A percentile compares a stretch with the other conserved stretches of the same genome.
Conservation (phyloP, 805 yeast species). For the Candida boleticola region DNA sequence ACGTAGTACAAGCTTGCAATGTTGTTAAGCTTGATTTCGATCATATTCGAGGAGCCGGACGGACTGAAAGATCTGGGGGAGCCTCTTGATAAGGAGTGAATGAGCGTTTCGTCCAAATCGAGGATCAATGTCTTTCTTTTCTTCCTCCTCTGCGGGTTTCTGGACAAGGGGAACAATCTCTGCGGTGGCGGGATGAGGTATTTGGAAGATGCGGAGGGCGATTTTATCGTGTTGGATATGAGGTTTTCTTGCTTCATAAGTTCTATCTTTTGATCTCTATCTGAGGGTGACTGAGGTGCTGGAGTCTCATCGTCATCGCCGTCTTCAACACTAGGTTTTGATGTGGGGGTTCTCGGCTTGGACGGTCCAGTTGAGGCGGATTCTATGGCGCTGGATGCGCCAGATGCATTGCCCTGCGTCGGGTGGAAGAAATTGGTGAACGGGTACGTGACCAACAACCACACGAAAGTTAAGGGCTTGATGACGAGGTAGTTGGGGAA, state of each 20-base stretch:
- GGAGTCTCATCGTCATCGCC: conserved; percentile 1
- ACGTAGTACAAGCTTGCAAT: conserved; percentile 84
- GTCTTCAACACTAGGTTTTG: neutral
- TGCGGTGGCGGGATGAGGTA: conserved; percentile 48
- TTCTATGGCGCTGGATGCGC: too few relatives aligned
- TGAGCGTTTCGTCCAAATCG: conserved; percentile 91
- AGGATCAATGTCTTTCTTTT: conserved; percentile 70
- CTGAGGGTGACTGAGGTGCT: neutral
- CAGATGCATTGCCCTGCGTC: neutral
- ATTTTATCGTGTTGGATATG: conserved; percentile 38
- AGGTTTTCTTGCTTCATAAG: conserved; percentile 39
- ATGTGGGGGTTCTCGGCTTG: neutral
- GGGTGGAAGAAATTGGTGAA: conserved; percentile 26
- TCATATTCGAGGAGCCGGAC: conserved; percentile 54
- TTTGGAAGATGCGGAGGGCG: conserved; percentile 40
- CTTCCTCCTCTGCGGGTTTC: conserved; percentile 36
- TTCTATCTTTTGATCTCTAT: conserved; percentile 30
- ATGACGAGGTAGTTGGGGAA: conserved; percentile 49
- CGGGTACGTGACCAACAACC: conserved; percentile 59
- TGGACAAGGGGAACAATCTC: conserved; percentile 37
- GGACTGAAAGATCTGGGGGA: conserved; percentile 44
- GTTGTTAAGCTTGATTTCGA: conserved; percentile 71
- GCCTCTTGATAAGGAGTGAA: conserved; percentile 81
- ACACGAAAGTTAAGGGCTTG: conserved; percentile 49
- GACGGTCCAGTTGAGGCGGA: neutral